Percentiles rank a stretch among this genome's conserved stretches.
Evolutionary conservation across 2,329 filamentous ascomycete species (phyloP).

Genomic region (Karstenula rhodostoma): DNA sequence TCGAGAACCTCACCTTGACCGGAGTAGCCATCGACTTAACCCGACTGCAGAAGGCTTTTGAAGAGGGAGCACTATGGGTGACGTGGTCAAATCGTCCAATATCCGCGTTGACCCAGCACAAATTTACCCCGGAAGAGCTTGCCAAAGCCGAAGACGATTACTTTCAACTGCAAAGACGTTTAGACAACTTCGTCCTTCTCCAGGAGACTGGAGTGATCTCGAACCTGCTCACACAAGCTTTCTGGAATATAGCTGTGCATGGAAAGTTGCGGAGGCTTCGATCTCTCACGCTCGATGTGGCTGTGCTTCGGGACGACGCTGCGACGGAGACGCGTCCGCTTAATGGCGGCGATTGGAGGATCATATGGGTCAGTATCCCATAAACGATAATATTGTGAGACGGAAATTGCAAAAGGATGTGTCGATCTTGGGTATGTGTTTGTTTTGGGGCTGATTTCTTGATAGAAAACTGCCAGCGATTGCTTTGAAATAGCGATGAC

Average conservation of each 20-base stretch:
- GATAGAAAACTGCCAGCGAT: background rate
- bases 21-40: background rate
- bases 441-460: background rate
- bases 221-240: background rate
- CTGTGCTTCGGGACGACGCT: background rate
- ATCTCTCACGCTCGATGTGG: background rate
- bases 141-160: background rate
- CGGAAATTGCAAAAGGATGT: background rate
- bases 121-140: background rate
- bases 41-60: background rate
- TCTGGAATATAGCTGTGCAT: background rate
- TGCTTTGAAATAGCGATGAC: background rate
- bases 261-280: background rate
- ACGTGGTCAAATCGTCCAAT: background rate
- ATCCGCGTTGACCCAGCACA: background rate
- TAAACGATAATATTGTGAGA: background rate
- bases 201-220: background rate
- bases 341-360: background rate
- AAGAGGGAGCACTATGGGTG: background rate
- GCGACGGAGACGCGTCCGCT: background rate
- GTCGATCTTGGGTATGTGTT: background rate
- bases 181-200: background rate
- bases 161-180: background rate
- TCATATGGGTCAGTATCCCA: background rate
- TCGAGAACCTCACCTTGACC: background rate